Conservation (phyloP, 352 stramenopile species). For the Globisporangium polare region DNA sequence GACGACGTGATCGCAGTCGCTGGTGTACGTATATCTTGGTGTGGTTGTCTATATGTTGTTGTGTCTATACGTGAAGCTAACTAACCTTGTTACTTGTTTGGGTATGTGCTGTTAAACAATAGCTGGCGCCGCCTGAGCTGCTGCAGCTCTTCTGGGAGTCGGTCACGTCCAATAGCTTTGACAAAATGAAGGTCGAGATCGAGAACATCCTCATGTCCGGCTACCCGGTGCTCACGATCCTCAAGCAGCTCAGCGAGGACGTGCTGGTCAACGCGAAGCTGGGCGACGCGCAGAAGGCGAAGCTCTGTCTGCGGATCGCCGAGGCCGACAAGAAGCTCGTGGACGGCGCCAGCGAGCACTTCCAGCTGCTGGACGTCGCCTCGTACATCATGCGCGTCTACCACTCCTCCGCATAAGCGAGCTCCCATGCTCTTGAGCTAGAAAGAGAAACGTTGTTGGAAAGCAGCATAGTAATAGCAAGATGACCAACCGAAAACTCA, state of each 20-base stretch:
- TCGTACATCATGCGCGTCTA: conserved; percentile 82
- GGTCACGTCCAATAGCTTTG: conserved; percentile 80
- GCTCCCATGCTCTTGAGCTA: neutral
- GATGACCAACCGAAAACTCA: neutral
- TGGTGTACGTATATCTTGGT: conserved; percentile 33
- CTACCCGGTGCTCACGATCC: conserved; percentile 91
- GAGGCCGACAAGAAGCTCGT: conserved; percentile 96
- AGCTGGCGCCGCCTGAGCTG: conserved; percentile 75
- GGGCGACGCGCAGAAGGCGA: conserved; percentile 90
- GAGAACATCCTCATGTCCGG: conserved; percentile 90
- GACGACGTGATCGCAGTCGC: conserved; percentile 84
- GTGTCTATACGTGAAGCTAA: neutral
- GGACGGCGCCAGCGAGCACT: conserved; percentile 94
- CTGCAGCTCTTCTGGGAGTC: conserved; percentile 76
- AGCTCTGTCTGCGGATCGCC: conserved; percentile 92
- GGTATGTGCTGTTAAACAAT: neutral
- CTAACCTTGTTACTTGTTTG: neutral
- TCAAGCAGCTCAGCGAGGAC: conserved; percentile 87
- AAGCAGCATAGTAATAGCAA: neutral
- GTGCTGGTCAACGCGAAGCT: conserved; percentile 75
- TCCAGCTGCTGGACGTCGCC: conserved; percentile 95
- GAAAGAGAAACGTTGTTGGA: neutral
- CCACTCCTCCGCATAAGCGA: conserved; percentile 29
- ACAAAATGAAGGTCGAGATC: conserved; percentile 89
- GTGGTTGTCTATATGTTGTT: neutral